Base-by-base conservation (phyloP, 805 yeast species). In the Nakazawaea ishiwadae region DNA sequence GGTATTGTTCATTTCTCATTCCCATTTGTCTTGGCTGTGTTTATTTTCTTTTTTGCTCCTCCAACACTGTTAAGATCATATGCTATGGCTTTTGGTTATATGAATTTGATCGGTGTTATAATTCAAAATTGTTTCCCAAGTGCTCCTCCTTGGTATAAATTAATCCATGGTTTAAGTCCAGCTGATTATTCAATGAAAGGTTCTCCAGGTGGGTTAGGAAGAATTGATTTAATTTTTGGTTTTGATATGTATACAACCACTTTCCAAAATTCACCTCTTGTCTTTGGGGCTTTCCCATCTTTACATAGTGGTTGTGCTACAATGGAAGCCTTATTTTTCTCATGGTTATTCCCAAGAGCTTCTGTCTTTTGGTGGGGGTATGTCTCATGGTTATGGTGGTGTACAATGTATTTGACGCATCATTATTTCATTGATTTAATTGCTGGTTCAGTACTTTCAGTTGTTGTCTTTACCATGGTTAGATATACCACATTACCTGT, bases 141-240 rank as follows among this genome's bases (percentile, higher is more conserved):
- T 37, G 97, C 98, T 40, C 95, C 99, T 11, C 99, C 99, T 15
- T 91, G 99, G 99, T 91, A 91, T 59, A 84, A 86, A 54, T 78
- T 78, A 45, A 60, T 81, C 37, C 82, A 91, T 57, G 96, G 96
- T 1, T 71, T 90, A 45, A 82, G 77, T 41, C 93, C 96, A 23
- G 98, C 98, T 2, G 79, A 88, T 62, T 91, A 91, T 62, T 68
- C 81, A 40, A 89, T 91, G 96, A 69, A 71, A 36, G 99, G 98
- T 10, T 84, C 95, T 1, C 96, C 99, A 0, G 99, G 98, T 51
- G 99, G 99, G 0, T 72, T 91, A 48, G 91, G 80, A 10, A 74
- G 98, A 53, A 87, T 91, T 44, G 99, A 91, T 61, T 58, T 68
- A 44, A 57, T 93, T 33, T 63, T 91, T 30, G 93, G 96, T 3